These are phyloP conservation scores for Cephaloascus albidus DNA, from an alignment of 805 yeast genomes.

Conservation along the genomic window DNA sequence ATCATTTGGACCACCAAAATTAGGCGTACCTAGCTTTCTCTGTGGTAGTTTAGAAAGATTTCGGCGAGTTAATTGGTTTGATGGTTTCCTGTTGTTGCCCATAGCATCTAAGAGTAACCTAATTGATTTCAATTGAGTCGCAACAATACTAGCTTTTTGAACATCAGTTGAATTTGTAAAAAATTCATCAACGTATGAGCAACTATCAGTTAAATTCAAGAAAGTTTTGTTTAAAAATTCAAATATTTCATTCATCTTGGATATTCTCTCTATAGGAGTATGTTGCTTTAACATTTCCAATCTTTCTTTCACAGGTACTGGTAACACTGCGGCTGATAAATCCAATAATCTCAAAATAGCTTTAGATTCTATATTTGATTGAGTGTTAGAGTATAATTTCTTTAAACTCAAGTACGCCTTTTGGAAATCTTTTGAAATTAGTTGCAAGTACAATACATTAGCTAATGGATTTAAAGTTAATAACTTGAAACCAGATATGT, in stretches of 20 bases:
- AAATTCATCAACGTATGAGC: slow-evolving; percentile 33
- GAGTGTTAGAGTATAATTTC: slow-evolving; percentile 14
- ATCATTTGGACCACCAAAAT: slow-evolving; percentile 6
- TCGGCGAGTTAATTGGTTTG: neutral
- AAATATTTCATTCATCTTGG: slow-evolving; percentile 19
- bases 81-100: slow-evolving; percentile 14
- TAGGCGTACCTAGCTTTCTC: too few relatives aligned
- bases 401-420: slow-evolving; percentile 28
- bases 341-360: slow-evolving; percentile 22
- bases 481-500: slow-evolving; percentile 7
- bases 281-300: slow-evolving; percentile 23
- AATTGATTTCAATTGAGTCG: slow-evolving; percentile 44
- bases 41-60: too few relatives aligned
- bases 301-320: slow-evolving; percentile 36
- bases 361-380: slow-evolving; percentile 4
- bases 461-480: slow-evolving; percentile 32
- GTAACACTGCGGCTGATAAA: slow-evolving; percentile 40
- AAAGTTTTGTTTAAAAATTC: slow-evolving; percentile 28
- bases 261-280: slow-evolving; percentile 22
- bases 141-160: slow-evolving; percentile 46
- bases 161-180: slow-evolving; percentile 38
- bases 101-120: slow-evolving; percentile 39
- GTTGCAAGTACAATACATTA: slow-evolving; percentile 29
- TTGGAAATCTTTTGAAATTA: slow-evolving; percentile 29
- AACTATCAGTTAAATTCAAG: slow-evolving; percentile 19